Base-by-base conservation (phyloP, 208 protist genomes). In the Leishmania martiniquensis region DNA sequence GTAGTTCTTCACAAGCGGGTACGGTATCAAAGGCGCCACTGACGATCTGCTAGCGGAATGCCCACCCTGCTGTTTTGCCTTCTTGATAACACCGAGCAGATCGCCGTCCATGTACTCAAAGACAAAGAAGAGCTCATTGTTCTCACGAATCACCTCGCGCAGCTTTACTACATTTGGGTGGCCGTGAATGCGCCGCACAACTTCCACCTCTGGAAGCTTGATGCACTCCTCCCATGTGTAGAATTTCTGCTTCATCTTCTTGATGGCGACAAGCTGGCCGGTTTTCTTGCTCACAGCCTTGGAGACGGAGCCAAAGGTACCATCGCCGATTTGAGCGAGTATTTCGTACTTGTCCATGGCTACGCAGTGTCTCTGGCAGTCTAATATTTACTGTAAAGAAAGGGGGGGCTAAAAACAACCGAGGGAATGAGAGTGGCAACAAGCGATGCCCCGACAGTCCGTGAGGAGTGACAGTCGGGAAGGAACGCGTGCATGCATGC, bases 221-320 rank as follows among this genome's bases (percentile, higher is more conserved):
- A 99, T 78, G 85, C 98, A 99, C 79, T 99, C 98, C 25, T 99
- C 95, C 98, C 97, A 99, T 15, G 92, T 95, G 83, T 97, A 99
- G 80, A 97, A 99, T 85, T 98, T 99, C 84, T 97, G 93, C 84
- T 99, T 99, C 98, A 99, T 99, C 78, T 98, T 98, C 84, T 99
- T 99, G 47, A 99, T 99, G 29, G 99, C 99, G 5, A 99, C 98
- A 6, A 99, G 75, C 75, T 99, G 97, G 12, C 92, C 92, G 0
- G 87, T 99, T 45, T 96, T 84, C 42, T 92, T 97, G 83, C 97
- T 92, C 13, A 96, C 78, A 34, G 96, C 98, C 82, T 98, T 98
- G 4, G 94, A 82, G 22, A 99, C 98, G 44, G 91, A 93, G 42
- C 98, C 98, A 81, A 98, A 99, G 15, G 98, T 98, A 42, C 98